These are phyloP conservation scores for Phylloporus gajari DNA, from an alignment of 1,284 basidiomycete species.

Conservation along the genomic window DNA sequence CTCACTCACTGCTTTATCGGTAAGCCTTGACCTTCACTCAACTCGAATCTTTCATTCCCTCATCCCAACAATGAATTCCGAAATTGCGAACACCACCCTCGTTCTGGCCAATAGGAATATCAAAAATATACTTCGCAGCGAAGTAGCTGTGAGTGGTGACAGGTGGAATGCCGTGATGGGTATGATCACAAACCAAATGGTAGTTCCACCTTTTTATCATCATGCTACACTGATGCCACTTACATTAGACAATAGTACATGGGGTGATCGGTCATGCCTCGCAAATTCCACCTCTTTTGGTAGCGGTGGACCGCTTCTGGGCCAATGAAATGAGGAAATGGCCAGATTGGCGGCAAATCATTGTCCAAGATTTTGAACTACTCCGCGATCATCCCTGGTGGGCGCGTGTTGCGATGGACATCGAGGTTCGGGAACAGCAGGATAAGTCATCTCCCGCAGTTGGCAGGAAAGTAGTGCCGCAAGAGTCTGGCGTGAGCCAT, in stretches of 20 bases:
- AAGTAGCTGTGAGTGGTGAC: not conserved
- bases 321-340: not conserved
- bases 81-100: not conserved
- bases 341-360: not conserved
- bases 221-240: not conserved
- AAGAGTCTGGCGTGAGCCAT: too few relatives aligned
- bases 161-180: not conserved
- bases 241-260: not conserved
- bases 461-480: too few relatives aligned
- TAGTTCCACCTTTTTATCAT: not conserved
- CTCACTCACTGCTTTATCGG: too few relatives aligned
- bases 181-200: not conserved
- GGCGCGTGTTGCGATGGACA: too few relatives aligned
- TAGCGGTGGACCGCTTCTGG: not conserved
- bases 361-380: not conserved
- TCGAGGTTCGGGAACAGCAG: too few relatives aligned
- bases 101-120: not conserved
- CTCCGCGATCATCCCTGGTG: too few relatives aligned
- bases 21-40: too few relatives aligned
- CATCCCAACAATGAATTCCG: not conserved
- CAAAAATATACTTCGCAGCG: not conserved
- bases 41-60: not conserved
- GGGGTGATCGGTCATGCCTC: not conserved
- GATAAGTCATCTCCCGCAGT: too few relatives aligned
- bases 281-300: not conserved